A percentile compares a stretch with the other conserved stretches of the same genome.
Evolutionary conservation across 2,329 filamentous ascomycete genomes (phyloP).

Genomic region (Gremmenia infestans): DNA sequence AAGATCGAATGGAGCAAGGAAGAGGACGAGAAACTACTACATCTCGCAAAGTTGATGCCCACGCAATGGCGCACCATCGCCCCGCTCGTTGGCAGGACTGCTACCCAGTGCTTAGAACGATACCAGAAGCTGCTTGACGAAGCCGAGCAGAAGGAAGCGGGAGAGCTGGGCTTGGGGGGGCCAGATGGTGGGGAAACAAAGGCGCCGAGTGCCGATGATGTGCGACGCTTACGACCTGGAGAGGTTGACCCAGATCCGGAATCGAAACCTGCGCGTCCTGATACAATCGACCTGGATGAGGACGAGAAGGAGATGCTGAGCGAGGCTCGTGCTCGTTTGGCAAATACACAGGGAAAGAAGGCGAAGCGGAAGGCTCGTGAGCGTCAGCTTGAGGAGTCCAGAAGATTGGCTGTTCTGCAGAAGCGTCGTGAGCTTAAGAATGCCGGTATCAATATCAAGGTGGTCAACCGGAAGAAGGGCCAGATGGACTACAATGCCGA

Average conservation of each 20-base stretch:
- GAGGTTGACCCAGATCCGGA: conserved; percentile 97
- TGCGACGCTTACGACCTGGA: conserved; percentile 80
- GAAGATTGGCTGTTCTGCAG: conserved; percentile 82
- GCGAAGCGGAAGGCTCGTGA: conserved; percentile 96
- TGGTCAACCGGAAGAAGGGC: conserved; percentile 83
- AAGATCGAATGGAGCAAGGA: conserved; percentile 99
- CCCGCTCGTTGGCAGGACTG: conserved; percentile 91
- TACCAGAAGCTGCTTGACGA: conserved; percentile 97
- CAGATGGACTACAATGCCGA: conserved; percentile 99
- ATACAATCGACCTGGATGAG: conserved; percentile 97
- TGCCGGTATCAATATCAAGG: conserved; percentile 96
- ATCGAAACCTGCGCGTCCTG: conserved; percentile 88
- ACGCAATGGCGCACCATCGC: conserved; percentile 99
- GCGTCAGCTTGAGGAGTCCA: conserved; percentile 89
- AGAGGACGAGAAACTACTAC: conserved; percentile 94
- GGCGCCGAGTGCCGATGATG: conserved; percentile 88
- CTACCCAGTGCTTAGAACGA: conserved; percentile 93
- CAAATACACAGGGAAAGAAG: conserved; percentile 98
- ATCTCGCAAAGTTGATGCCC: conserved; percentile 96
- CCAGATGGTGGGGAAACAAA: conserved; percentile 81
- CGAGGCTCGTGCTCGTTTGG: conserved; percentile 90
- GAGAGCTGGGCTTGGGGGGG: conserved; percentile 75
- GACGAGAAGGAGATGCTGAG: conserved; percentile 99
- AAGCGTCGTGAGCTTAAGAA: conserved; percentile 96
- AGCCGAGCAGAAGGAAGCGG: conserved; percentile 81